Percentiles rank a stretch among this genome's conserved stretches.
Conservation (phyloP, 768 basidiomycete species). For the Russula compacta region DNA sequence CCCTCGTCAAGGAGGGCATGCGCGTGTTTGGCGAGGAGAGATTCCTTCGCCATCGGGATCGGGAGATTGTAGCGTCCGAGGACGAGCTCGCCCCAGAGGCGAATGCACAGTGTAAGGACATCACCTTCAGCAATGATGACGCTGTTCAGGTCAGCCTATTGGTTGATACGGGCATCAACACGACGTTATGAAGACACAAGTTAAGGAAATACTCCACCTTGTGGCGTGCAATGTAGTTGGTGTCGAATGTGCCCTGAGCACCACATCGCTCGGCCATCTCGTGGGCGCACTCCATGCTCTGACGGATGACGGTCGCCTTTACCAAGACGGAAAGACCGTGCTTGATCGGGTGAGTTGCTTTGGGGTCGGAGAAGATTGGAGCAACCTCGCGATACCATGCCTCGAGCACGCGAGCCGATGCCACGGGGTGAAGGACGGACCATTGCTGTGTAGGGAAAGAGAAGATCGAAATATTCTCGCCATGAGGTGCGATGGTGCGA, state of each 20-base stretch:
- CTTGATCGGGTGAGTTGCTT: neutral
- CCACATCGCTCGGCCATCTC: slow-evolving; percentile 13
- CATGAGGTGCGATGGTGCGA: neutral
- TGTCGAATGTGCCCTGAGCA: slow-evolving; percentile 15
- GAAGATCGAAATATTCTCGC: neutral
- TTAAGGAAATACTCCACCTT: neutral
- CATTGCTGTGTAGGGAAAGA: slow-evolving; percentile 8
- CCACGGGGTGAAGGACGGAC: slow-evolving; percentile 5
- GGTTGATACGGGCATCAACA: too few relatives aligned
- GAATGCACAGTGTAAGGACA: slow-evolving; percentile 21
- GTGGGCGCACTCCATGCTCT: neutral
- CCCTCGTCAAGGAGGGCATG: neutral
- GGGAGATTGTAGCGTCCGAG: slow-evolving; percentile 14
- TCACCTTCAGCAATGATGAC: slow-evolving; percentile 24
- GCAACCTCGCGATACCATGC: slow-evolving; percentile 10
- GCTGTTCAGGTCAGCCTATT: neutral
- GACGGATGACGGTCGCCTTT: slow-evolving; percentile 7
- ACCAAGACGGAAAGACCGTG: slow-evolving; percentile 6
- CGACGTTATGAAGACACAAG: too few relatives aligned
- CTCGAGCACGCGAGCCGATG: neutral
- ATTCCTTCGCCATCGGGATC: slow-evolving; percentile 4
- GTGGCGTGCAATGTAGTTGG: slow-evolving; percentile 3
- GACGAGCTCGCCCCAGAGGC: slow-evolving; percentile 20
- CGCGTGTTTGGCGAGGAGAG: slow-evolving; percentile 14
- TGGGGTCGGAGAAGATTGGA: neutral